Evolutionary conservation across 2,329 filamentous ascomycete species (phyloP), one percentile per base, ranked within the genome.

Genomic region (Clarireedia homoeocarpa): DNA sequence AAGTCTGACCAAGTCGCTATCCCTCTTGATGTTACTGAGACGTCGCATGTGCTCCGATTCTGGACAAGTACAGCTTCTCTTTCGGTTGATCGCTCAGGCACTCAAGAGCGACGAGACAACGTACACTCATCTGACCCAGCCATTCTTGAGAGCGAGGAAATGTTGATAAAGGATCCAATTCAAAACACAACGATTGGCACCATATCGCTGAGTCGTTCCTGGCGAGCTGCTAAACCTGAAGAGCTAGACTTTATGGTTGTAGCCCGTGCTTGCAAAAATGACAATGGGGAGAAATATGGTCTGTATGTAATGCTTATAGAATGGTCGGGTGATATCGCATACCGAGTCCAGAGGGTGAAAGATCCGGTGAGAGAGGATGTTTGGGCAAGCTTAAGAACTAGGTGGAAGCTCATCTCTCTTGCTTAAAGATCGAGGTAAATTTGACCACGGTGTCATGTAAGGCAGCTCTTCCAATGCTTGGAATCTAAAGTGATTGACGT

Each of bases 221-320:
- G 20, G 27, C 30, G 20, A 45, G 51, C 40, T 24, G 14, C 51
- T 34, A 15, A 20, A 14, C 9, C 17, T 23, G 27, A 49, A 2
- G 36, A 49, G n/a, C 34, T 49, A 14, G 36, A 49, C 10, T 49
- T 54, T 5, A 49, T 49, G 15, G n/a, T 54, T 4, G 17, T 55
- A 23, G 45, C 45, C 17, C 51, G 30, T 4, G 17, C 27, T 20
- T 46, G 27, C 15, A 24, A 24, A 15, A n/a, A 14, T 3, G n/a
- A 26, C n/a, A 26, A 12, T 5, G 10, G 17, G 2, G 15, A 24
- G 5, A 23, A 27, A n/a, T 4, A 44, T 4, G 23, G 9, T 23
- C 23, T 55, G 23, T 48, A 49, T 49, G 17, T 44, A 17, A 55
- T 49, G 52, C 24, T 36, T 5, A 55, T 55, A 49, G 23, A 26